Evolutionary conservation across 805 yeast genomes (phyloP), one percentile per base, ranked within the genome.

Genomic region (Saturnispora sekii): DNA sequence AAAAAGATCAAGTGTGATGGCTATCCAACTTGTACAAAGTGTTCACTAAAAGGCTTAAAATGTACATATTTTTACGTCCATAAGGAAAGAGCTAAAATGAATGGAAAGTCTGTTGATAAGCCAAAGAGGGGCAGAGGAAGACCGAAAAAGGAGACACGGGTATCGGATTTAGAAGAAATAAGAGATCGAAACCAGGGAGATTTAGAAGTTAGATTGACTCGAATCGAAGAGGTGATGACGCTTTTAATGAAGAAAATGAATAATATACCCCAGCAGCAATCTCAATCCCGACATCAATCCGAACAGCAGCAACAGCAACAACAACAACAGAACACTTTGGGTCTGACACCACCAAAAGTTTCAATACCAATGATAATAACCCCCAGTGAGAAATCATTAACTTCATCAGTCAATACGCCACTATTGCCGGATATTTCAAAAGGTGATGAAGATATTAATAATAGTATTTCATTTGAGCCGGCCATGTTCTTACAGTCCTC

Each of bases 1-100:
- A 63, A 73, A 35, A 75, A 75, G 52, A 67, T 72, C 47, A 73
- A 72, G 50, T 75, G 81, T 52, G 73, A 75, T 53, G 76, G 78
- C 0, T 56, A 54, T 3, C 48, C 49, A 10, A 69, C 69, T 4
- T 75, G 81, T 49, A 51, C 61, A 7, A 62, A 64, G 34, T 73
- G 81, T 51, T 46, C 52, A 9, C 57, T 52, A 18, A 65, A 63
- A 40, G 58, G 57, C 21, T 48, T 55, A 4, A 42, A 42, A 3
- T 74, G 79, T 51, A 51, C 66, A 1, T 66, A 65, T 42, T 54
- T 54, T 35, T 58, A 63, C 44, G 55, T 64, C n/a, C 55, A 60
- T 29, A 64, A 63, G 51, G 56, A 55, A 40, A 48, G 66, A 39
- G 12, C 31, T n/a, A 41, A 40, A 37, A 43, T 31, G 16, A 8